Base-by-base conservation (phyloP, 768 basidiomycete species). In the Saitozyma sp. region DNA sequence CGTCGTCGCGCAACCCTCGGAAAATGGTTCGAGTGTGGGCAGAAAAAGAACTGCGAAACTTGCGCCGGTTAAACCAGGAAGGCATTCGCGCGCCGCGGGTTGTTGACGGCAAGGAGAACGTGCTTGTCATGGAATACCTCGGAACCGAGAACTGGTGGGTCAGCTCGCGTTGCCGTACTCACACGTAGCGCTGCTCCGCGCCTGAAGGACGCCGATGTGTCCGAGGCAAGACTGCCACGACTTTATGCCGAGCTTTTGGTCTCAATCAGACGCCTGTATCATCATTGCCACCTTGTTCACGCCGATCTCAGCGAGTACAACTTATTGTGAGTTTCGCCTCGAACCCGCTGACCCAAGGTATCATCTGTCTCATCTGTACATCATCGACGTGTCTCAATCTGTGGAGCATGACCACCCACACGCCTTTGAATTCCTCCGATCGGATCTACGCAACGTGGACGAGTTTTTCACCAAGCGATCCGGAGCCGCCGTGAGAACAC, bases 1-100 rank as follows among this genome's bases (percentile, higher is more conserved):
- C 83, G 74, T 88, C 88, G 8, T 76, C 77, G 61, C 87, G 85
- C 64, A 99, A 98, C 76, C 95, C 96, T 14, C 86, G 96, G 37
- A 99, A 99, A 81, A 98, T 99, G 95, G 94, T 99, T 17, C 85
- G 92, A 14, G 80, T 98, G 3, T 99, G 96, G 96, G 96, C 96
- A 2, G 96, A 99, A 80, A 99, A 99, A 81, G 96, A 99, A 79
- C 89, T 97, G 89, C 87, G 96, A 20, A 99, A 99, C 77, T 81
- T 99, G 64, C 88, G 89, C 75, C 85, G 96, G 40, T 81, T 99
- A 51, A 83, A 85, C 9, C 81, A 87, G n/a, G 91, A 91, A 17
- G 93, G 90, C 0, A 86, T 99, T 55, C 84, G 84, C 51, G 91
- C 90, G 64, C 96, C 96, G 1, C 89, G 90, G 51, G 91, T 93